Base-by-base conservation (phyloP, 495 filamentous ascomycete genomes). In the Neurospora pannonica region DNA sequence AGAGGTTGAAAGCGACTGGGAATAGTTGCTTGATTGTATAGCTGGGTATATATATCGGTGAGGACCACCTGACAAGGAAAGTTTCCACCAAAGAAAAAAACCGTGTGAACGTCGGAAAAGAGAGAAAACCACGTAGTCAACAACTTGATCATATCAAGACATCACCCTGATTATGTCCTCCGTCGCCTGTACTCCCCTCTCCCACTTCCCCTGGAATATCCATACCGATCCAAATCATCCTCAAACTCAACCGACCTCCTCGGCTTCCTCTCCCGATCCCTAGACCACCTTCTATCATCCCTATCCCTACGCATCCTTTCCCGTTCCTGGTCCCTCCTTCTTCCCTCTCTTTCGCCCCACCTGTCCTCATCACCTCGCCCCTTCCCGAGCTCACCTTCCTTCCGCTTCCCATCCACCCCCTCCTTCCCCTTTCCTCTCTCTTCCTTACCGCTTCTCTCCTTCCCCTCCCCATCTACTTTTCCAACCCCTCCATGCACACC, bases 21-120 rank as follows among this genome's bases (percentile, higher is more conserved):
- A 81, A 83, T 28, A 81, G 84, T 67, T 83, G 78, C 62, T 73
- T 86, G 74, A 83, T 86, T 70, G 83, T 86, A 37, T 85, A 71
- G 28, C 54, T 19, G 28, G 48, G 11, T 60, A 48, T 11, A 60
- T 46, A 46, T 28, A 48, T 21, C 8, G n/a, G 9, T 21, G n/a
- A 24, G n/a, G 48, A 60, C 24, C 5, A 31, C 13, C 54, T 31
- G 28, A 34, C 54, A 17, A 62, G 13, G 6, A 34, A 62, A 62
- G 2, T 34, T 62, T 31, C 54, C 21, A 15, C 11, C 21, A 60
- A 67, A 34, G 4, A 3, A 6, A 9, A 31, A 15, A 31, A 17
- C 54, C 3, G 17, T 15, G 5, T 19, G 24, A 54, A 54, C 28
- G 24, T 8, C 5, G 28, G 24, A 34, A 62, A 62, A 8, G 24